These are phyloP conservation scores for Clavispora carvajalis DNA, from an alignment of 805 yeast species.

Conservation along the genomic window DNA sequence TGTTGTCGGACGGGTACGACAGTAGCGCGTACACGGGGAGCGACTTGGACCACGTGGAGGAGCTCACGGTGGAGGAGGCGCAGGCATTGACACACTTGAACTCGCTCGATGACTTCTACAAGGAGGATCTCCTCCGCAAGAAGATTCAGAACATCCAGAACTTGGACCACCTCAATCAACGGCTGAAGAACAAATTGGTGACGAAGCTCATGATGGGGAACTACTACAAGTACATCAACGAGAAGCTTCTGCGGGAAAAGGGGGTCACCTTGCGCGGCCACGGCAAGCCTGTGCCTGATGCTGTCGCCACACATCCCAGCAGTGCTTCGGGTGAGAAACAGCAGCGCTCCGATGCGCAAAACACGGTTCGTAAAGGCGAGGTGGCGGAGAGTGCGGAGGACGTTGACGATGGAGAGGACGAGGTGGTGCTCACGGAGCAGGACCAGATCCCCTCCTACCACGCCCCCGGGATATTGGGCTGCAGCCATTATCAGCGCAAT, in stretches of 20 bases:
- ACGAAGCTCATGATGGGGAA: slow-evolving; percentile 69
- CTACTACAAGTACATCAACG: slow-evolving; percentile 45
- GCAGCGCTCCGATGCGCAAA: no score
- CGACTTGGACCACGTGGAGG: slow-evolving; percentile 25
- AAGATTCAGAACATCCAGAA: slow-evolving; percentile 46
- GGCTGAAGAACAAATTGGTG: slow-evolving; percentile 45
- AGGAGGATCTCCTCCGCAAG: slow-evolving; percentile 38
- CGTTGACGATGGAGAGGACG: slow-evolving; percentile 21
- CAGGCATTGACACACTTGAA: slow-evolving; percentile 31
- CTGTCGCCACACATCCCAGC: no score
- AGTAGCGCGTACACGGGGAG: slow-evolving; percentile 10
- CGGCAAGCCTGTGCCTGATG: neutral
- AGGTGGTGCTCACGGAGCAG: slow-evolving; percentile 41
- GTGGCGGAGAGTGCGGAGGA: slow-evolving; percentile 1
- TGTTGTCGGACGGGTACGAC: slow-evolving; percentile 12
- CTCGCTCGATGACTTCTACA: slow-evolving; percentile 32
- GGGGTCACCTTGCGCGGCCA: neutral
- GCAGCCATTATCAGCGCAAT: slow-evolving; percentile 75
- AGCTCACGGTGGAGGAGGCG: slow-evolving; percentile 31
- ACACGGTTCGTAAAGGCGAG: no score
- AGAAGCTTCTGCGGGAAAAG: slow-evolving; percentile 15
- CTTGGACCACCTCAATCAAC: slow-evolving; percentile 31
- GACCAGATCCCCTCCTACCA: slow-evolving; percentile 49
- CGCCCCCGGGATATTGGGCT: slow-evolving; percentile 54
- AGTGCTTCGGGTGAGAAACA: no score